Evolutionary conservation across 306 rosid genomes (phyloP).

Genomic region (Begonia masoniana): DNA sequence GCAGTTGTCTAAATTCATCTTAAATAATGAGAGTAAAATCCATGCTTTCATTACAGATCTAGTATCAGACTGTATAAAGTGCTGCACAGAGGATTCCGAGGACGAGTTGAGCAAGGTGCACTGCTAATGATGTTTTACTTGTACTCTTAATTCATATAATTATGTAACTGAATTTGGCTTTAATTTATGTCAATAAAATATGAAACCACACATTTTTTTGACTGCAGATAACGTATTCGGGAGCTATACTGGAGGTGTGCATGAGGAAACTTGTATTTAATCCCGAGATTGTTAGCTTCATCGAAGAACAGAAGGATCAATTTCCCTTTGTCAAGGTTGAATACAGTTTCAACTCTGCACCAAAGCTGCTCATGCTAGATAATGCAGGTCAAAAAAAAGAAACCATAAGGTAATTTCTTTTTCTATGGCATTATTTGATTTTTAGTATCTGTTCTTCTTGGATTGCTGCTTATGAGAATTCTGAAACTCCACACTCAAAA

Average conservation of each 20-base stretch:
- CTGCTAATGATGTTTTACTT: too few relatives aligned
- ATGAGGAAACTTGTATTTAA: conserved; percentile 92
- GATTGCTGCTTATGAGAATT: too few relatives aligned
- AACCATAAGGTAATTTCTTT: conserved; percentile 53
- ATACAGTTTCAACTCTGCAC: conserved; percentile 78
- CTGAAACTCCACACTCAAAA: too few relatives aligned
- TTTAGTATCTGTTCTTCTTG: too few relatives aligned
- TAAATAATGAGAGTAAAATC: conserved; percentile 1
- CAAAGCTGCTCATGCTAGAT: conserved; percentile 75
- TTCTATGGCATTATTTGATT: not conserved
- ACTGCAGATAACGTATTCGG: conserved; percentile 65
- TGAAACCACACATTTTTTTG: not conserved
- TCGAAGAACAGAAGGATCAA: conserved; percentile 74
- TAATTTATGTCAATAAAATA: not conserved
- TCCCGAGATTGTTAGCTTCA: conserved; percentile 85
- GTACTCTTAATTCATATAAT: not conserved
- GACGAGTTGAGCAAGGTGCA: conserved; percentile 72
- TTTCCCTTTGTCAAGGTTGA: conserved; percentile 69
- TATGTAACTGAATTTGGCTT: conserved; percentile 4
- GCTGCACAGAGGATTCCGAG: conserved; percentile 76
- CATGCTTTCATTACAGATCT: conserved; percentile 40
- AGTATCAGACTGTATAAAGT: conserved; percentile 65
- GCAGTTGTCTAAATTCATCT: too few relatives aligned
- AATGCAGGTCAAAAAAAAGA: conserved; percentile 64
- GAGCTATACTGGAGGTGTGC: conserved; percentile 84